Evolutionary conservation across 108 stramenopile genomes (phyloP).

Genomic region (Seminavis robusta): DNA sequence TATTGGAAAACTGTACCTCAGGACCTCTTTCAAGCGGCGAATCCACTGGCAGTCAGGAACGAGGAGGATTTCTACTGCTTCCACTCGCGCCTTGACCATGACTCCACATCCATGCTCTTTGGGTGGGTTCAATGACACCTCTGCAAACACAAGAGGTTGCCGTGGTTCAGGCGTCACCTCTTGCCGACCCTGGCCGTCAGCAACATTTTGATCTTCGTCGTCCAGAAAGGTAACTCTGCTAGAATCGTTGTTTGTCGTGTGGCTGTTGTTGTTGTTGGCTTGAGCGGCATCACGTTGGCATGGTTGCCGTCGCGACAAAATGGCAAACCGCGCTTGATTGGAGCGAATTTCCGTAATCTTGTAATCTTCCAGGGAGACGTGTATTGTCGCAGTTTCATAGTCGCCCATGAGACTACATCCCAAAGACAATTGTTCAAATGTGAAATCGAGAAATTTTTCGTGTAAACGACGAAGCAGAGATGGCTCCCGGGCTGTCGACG

Average conservation of each 20-base stretch:
- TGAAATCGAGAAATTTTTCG: slow-evolving; percentile 39
- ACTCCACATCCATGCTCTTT: slow-evolving; percentile 13
- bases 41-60: slow-evolving; percentile 45
- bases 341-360: too few relatives aligned
- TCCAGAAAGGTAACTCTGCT: too few relatives aligned
- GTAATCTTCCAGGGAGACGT: too few relatives aligned
- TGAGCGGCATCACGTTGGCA: too few relatives aligned
- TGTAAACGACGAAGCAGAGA: slow-evolving; percentile 30
- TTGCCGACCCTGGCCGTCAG: too few relatives aligned
- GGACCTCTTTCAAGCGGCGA: slow-evolving; percentile 19
- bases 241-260: too few relatives aligned
- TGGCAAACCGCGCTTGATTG: too few relatives aligned
- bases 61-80: slow-evolving; percentile 27
- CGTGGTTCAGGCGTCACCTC: too few relatives aligned
- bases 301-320: too few relatives aligned
- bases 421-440: slow-evolving; percentile 8
- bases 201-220: too few relatives aligned
- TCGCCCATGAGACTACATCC: slow-evolving; percentile 33
- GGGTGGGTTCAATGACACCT: slow-evolving; percentile 20
- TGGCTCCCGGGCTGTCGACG: slow-evolving; percentile 17
- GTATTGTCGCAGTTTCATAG: slow-evolving; percentile 37
- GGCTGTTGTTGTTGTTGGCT: too few relatives aligned
- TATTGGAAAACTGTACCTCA: slow-evolving; percentile 13
- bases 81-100: slow-evolving; percentile 12
- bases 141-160: slow-evolving; percentile 18